phyloP scores from a whole-genome alignment of 495 filamentous ascomycete genomes.

The Aspergillus funiculosus region DNA sequence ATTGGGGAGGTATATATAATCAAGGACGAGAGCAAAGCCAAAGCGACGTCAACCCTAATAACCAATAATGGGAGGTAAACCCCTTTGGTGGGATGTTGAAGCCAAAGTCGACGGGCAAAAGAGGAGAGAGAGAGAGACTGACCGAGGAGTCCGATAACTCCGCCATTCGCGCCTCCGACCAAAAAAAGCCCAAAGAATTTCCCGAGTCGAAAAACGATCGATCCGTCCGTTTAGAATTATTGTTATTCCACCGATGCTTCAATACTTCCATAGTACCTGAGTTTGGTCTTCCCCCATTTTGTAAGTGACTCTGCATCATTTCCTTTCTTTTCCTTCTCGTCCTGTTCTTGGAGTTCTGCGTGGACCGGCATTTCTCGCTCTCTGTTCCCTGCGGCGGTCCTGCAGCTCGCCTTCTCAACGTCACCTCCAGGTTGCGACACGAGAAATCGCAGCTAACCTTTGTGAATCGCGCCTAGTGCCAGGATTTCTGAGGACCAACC shows the following conservation, averaged over 20 bases:
- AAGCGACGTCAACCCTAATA: too few relatives aligned
- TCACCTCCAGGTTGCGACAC: constrained; percentile 15
- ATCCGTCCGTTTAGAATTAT: too few relatives aligned
- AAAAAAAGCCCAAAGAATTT: constrained; percentile 36
- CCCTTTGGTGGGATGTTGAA: neutral
- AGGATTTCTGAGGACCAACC: neutral
- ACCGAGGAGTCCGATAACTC: constrained; percentile 39
- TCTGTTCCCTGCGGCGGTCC: neutral
- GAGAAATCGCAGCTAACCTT: constrained; percentile 4
- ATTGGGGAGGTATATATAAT: constrained; percentile 1
- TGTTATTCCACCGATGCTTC: constrained; percentile 4
- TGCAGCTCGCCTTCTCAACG: constrained; percentile 10
- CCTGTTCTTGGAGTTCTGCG: neutral
- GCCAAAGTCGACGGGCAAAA: neutral
- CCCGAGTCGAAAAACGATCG: constrained; percentile 20
- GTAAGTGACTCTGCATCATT: constrained; percentile 5
- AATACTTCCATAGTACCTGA: too few relatives aligned
- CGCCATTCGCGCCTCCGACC: constrained; percentile 34
- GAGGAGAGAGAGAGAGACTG: constrained; percentile 17
- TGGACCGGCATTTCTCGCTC: neutral
- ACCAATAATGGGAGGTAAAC: neutral
- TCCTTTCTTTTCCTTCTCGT: neutral
- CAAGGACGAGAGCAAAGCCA: neutral
- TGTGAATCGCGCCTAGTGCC: neutral
- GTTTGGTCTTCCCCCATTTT: neutral